Evolutionary conservation across 106 monocot genomes (phyloP).

Genomic region (Dendrobium nobile): DNA sequence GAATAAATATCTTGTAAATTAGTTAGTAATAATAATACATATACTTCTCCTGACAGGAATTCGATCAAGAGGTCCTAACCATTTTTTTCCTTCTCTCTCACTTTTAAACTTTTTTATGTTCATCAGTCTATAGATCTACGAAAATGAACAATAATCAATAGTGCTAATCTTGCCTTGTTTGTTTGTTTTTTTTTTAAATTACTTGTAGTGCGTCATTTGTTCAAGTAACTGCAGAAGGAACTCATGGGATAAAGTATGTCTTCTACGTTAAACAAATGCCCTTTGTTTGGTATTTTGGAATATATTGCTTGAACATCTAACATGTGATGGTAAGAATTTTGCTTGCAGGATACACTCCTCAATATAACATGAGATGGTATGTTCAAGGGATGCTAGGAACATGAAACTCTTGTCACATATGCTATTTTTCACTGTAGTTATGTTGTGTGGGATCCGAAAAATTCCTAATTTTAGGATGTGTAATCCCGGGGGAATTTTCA

Average conservation of each 20-base stretch:
- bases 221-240: not conserved
- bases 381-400: slow-evolving; percentile 14
- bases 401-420: slow-evolving; percentile 36
- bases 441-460: no score
- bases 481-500: no score
- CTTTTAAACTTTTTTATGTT: not conserved
- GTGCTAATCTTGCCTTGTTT: not conserved
- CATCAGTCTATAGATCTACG: not conserved
- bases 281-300: not conserved
- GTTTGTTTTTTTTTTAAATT: not conserved
- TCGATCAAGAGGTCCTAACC: no score
- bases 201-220: not conserved
- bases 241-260: not conserved
- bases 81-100: no score
- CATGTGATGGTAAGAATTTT: not conserved
- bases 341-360: not conserved
- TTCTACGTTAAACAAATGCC: no score
- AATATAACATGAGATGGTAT: slow-evolving; percentile 5
- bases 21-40: no score
- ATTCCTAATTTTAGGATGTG: no score
- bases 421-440: slow-evolving; percentile 18
- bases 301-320: not conserved
- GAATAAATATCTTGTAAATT: no score
- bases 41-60: no score
- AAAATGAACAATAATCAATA: not conserved